Base-by-base conservation (phyloP, 2,329 filamentous ascomycete species). In the Epichloe sp. region DNA sequence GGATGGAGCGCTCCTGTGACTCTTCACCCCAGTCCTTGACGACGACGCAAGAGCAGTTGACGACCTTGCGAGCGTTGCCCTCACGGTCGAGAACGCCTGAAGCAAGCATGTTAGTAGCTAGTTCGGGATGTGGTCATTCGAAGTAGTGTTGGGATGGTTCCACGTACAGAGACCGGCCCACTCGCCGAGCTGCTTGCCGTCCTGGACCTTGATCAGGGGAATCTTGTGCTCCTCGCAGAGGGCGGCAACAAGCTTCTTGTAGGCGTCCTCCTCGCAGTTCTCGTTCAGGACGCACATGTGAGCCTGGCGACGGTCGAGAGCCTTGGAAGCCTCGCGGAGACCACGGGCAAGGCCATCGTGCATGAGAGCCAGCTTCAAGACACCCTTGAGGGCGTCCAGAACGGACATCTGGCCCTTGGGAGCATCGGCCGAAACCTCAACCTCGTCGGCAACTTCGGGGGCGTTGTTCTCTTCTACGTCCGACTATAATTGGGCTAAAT, bases 241-340 rank as follows among this genome's bases (percentile, higher is more conserved):
- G 58, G 93, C 93, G 64, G 97, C 87, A 66, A 98, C 91, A 62
- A 98, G 84, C 86, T 98, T 98, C 89, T 98, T 98, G 83, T 98
- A 98, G 63, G 93, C 91, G 77, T 98, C 93, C 83, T 98, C 93
- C 80, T 98, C 93, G 81, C 93, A 98, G 63, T 86, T 85, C 84
- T 98, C 93, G 84, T 98, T 98, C 67, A 98, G 85, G 63, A 98
- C 93, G 74, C 93, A 98, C 90, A 98, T 97, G 80, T 98, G 93
- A 55, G 93, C 93, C 79, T 98, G 88, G 70, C 93, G 89, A 70
- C 93, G 85, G 77, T 98, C 93, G 68, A 98, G 88, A 59, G 93
- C 91, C 83, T 98, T 98, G 79, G 86, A 89, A 60, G 93, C 93
- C 79, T 98, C 93, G 65, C 93, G 90, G 67, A 98, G 88, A 77